Evolutionary conservation across 371 early-diverging fungal genomes (phyloP), one percentile per base, ranked within the genome.

Genomic region (Syncephalis fuscata): DNA sequence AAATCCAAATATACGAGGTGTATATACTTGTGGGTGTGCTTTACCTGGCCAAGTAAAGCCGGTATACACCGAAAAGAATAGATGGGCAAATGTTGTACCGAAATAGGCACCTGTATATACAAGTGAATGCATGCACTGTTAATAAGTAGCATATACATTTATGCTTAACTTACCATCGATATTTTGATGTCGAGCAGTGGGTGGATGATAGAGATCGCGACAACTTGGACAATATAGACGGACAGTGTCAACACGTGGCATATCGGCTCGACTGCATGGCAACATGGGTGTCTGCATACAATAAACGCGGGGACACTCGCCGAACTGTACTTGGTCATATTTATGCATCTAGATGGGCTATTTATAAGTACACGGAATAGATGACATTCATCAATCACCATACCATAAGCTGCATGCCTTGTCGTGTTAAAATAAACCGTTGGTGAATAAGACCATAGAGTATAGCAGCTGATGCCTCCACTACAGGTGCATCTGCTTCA

Each of bases 1-100:
- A 71, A 98, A 95, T 5, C 99, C 99, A 74, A 93, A 98, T 41
- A 96, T 91, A 46, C 76, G 79, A 20, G 99, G 99, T 37, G 80
- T 74, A 62, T 95, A 96, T 21, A 85, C 72, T 11, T 68, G 71
- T 1, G 92, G 92, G n/a, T n/a, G n/a, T n/a, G n/a, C n/a, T n/a
- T n/a, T n/a, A n/a, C n/a, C n/a, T n/a, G n/a, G n/a, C n/a, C n/a
- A n/a, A 47, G 82, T 61, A 37, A 83, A 67, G 46, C 88, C 74
- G 19, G 93, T 86, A 63, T 91, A 88, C n/a, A 80, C 80, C 61
- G 91, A 76, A 66, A 97, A 86, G 37, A 99, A 69, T 73, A 99
- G 79, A 57, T 93, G 91, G 22, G 97, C 89, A 66, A 99, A 93
- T 26, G 96, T 88, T 20, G 88, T 88, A 23, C 98, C 98, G 65